These are phyloP conservation scores for Lentinula raphanica DNA, from an alignment of 768 basidiomycete species.

Conservation along the genomic window DNA sequence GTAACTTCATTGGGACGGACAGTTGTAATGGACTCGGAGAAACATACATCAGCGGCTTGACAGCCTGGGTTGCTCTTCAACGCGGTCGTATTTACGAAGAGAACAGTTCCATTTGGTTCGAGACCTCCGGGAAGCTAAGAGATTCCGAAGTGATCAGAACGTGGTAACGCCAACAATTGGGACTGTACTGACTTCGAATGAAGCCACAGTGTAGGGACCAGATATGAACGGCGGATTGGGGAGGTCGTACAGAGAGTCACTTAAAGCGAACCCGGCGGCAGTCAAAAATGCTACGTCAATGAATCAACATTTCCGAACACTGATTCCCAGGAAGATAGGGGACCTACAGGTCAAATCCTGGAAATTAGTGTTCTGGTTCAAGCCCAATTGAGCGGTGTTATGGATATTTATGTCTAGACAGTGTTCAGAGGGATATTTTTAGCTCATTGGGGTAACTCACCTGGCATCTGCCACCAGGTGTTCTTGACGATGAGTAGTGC, in stretches of 20 bases:
- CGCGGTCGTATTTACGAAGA: conserved; percentile 41
- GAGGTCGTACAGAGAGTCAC: conserved; percentile 42
- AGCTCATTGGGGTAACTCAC: conserved; percentile 20
- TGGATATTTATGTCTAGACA: conserved; percentile 30
- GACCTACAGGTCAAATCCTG: conserved; percentile 42
- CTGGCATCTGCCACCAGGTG: conserved; percentile 37
- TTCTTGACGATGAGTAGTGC: conserved; percentile 45
- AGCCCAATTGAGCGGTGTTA: conserved; percentile 32
- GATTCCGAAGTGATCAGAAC: not conserved
- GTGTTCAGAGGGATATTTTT: not conserved
- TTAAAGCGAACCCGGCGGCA: conserved; percentile 51
- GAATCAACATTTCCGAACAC: not conserved
- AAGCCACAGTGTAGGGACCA: conserved; percentile 39
- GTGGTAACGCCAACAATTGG: not conserved
- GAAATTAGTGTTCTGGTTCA: conserved; percentile 43
- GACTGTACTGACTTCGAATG: conserved; percentile 33
- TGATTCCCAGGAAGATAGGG: not conserved
- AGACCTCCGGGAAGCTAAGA: conserved; percentile 33
- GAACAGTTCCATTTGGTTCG: conserved; percentile 39
- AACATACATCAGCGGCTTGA: conserved; percentile 29
- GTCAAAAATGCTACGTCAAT: conserved; percentile 39
- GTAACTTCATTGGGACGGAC: not conserved
- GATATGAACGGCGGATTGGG: conserved; percentile 41
- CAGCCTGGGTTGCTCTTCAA: conserved; percentile 43
- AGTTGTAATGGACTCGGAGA: not conserved